phyloP scores from a whole-genome alignment of 768 basidiomycete species.

The Austroboletus festivus region DNA sequence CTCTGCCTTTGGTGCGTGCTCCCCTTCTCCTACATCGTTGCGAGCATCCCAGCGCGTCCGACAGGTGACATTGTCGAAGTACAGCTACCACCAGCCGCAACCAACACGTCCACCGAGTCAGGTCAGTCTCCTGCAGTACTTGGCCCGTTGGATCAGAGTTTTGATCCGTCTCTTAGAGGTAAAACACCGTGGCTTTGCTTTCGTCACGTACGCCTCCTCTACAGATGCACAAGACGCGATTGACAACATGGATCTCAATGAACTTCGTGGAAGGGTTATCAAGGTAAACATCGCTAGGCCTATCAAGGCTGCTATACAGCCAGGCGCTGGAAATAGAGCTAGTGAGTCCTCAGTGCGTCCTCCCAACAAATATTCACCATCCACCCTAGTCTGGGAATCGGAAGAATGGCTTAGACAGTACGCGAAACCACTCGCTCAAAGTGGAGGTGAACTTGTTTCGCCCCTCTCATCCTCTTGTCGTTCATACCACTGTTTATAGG shows the following conservation, averaged over 20 bases:
- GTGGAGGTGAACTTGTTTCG: constrained; percentile 55
- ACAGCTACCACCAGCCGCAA: constrained; percentile 75
- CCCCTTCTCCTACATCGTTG: neutral
- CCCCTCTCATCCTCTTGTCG: neutral
- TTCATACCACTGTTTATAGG: constrained; percentile 33
- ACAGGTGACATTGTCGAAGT: constrained; percentile 92
- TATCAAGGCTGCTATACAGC: constrained; percentile 64
- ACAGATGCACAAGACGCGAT: constrained; percentile 94
- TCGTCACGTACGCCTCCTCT: constrained; percentile 78
- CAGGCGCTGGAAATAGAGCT: constrained; percentile 68
- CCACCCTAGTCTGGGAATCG: constrained; percentile 81
- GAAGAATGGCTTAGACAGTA: constrained; percentile 90
- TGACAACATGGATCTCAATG: constrained; percentile 98
- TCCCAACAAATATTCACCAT: constrained; percentile 1
- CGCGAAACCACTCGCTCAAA: constrained; percentile 72
- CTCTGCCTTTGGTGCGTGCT: constrained; percentile 74
- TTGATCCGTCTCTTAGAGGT: constrained; percentile 40
- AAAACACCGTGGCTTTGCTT: constrained; percentile 94
- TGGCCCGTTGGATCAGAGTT: constrained; percentile 2
- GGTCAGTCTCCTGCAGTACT: constrained; percentile 38
- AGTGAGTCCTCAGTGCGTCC: constrained; percentile 43
- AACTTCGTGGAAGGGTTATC: constrained; percentile 69
- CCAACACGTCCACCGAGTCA: constrained; percentile 62
- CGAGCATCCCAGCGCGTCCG: constrained; percentile 5
- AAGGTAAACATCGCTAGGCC: constrained; percentile 86